Base-by-base conservation (phyloP, 73 alveolate species). In the Loxodes magnus region DNA sequence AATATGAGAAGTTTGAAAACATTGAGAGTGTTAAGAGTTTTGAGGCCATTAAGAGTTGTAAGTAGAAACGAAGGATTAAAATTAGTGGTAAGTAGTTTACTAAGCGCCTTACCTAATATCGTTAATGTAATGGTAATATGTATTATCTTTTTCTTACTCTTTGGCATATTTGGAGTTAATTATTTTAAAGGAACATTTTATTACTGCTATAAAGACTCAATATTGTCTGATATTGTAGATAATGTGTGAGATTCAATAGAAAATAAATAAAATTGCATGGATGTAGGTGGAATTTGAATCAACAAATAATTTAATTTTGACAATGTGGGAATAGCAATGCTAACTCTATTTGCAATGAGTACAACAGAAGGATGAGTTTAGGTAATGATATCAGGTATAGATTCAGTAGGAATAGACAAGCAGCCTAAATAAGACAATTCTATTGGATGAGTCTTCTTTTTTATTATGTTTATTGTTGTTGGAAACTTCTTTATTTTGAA, bases 21-120 rank as follows among this genome's bases (percentile, higher is more conserved):
- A 49, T 80, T 21, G 54, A 64, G 92, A 73, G 87, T 87, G 12
- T 46, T 84, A 22, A 57, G 88, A 54, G 88, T 85, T 0, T 52
- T 84, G 7, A 35, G 92, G 19, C 88, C 89, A 3, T 71, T 80
- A 4, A 31, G 92, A 38, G 52, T 79, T 71, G 85, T 79, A n/a
- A 62, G 84, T 7, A 67, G 71, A 31, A 77, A 70, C 55, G 87
- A 79, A 41, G 82, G 92, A 10, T 48, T 84, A 67, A 84, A 69
- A 66, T 67, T 60, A 5, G 57, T 67, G 17, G 83, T 84, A 24
- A 55, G 49, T 27, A 58, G 87, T 9, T 56, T 84, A 3, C 35
- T 68, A 0, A 36, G 50, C 3, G 56, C 90, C 10, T 37, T 79
- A 4, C 82, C 96, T 0, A 64, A 71, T 21, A 64, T 84, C 7